phyloP scores from a whole-genome alignment of 441 rosid species.

The Arabidopsis lyrata region DNA sequence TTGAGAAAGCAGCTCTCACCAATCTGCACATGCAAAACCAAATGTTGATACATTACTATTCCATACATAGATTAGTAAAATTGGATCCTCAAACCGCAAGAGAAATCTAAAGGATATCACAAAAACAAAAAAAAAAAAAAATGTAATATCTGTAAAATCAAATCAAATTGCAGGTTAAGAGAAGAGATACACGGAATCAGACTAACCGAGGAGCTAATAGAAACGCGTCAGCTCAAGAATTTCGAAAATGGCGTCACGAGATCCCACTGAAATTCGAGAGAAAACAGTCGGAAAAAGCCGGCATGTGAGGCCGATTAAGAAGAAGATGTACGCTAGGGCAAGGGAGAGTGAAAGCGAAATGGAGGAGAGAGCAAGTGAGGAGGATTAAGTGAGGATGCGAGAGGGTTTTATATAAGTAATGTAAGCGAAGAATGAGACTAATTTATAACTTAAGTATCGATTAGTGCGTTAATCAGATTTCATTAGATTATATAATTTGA shows the following conservation, averaged over 20 bases:
- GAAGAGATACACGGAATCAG: not conserved
- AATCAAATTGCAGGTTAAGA: constrained; percentile 3
- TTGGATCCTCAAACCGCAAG: no score
- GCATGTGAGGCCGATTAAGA: not conserved
- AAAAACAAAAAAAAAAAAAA: not conserved
- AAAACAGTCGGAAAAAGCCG: not conserved
- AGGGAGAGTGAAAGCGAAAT: not conserved
- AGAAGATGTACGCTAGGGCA: constrained; percentile 27
- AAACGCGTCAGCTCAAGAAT: no score
- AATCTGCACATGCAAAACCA: constrained; percentile 36
- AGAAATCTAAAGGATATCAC: not conserved
- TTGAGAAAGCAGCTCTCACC: not conserved
- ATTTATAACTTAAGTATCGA: constrained; percentile 21
- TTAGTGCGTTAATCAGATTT: constrained; percentile 36
- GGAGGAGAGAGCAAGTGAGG: not conserved
- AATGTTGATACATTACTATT: not conserved
- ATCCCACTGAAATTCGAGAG: not conserved
- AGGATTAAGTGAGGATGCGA: not conserved
- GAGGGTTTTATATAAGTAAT: constrained; percentile 40
- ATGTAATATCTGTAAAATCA: not conserved
- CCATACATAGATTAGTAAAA: not conserved
- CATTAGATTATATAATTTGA: not conserved
- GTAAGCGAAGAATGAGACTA: constrained; percentile 26
- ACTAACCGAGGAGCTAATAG: constrained; percentile 3
- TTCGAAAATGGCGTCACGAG: constrained; percentile 7